Evolutionary conservation across 441 rosid genomes (phyloP), one percentile per base, ranked within the genome.

Genomic region (Erysimum cheiri): DNA sequence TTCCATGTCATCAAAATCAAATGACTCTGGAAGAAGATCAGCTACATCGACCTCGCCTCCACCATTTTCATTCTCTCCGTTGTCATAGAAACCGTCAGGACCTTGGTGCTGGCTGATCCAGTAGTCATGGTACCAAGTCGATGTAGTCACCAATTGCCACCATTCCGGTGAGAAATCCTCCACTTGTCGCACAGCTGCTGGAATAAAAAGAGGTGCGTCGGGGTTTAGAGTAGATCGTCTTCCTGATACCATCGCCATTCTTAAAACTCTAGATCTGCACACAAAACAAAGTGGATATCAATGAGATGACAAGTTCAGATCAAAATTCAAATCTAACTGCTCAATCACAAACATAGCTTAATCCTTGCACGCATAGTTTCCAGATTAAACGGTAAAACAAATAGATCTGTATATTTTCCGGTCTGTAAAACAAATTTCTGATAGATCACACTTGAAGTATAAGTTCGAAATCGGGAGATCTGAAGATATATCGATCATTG

Each of bases 81-180:
- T 78, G 52, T 83, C 84, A 17, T 84, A 80, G 77, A 88, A 85
- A n/a, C 90, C 90, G 26, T 88, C 88, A 28, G 75, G 77, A 3
- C 73, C 88, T 65, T 88, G 94, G 55, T 88, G 79, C 77, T 82
- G 81, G 39, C 88, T 87, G 44, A 87, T 81, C 97, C 97, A 93
- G 67, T 91, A 91, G 53, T 91, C 90, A 4, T 74, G 86, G 79
- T 78, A 93, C 95, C 97, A 88, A 1, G 95, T 67, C 11, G 97
- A 87, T 32, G 89, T 85, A 0, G 89, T 85, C 47, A 93, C 84
- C 72, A 91, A 71, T 8, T 87, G 86, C 98, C 98, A 93, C 98
- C 98, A 91, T 46, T 87, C 92, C 0, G 94, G 95, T 1, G 98
- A 93, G 80, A 91, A 93, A 77, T 93, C 98, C 76, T 91, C 98